Conservation (phyloP, 371 early-diverging fungal species). For the Encephalitozoon romaleae region DNA sequence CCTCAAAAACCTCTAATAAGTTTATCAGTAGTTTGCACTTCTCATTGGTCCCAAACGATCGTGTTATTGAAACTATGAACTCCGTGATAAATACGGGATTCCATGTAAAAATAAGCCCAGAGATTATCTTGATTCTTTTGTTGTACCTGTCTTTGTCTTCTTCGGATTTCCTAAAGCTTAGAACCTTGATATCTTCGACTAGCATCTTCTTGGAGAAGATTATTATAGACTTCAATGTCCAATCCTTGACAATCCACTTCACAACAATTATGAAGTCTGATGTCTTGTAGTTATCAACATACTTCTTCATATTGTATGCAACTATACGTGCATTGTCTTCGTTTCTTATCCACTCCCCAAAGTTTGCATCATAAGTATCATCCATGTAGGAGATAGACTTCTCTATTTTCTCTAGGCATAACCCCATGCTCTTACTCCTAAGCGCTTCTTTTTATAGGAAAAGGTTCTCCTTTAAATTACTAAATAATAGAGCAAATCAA, state of each 20-base stretch:
- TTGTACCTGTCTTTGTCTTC: conserved; percentile 8
- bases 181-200: conserved; percentile 40
- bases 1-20: conserved; percentile 39
- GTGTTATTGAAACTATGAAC: conserved; percentile 51
- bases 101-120: conserved; percentile 59
- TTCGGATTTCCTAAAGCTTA: neutral
- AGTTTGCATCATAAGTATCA: conserved; percentile 62
- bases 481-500: conserved; percentile 2
- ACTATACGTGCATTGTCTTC: conserved; percentile 60
- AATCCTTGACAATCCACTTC: conserved; percentile 61
- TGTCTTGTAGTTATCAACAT: conserved; percentile 51
- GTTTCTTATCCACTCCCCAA: conserved; percentile 62
- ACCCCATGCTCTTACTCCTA: conserved; percentile 7
- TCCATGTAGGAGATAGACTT: conserved; percentile 60
- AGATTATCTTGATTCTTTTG: conserved; percentile 38
- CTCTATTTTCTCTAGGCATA: conserved; percentile 53
- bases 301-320: conserved; percentile 56
- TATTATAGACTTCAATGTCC: conserved; percentile 60
- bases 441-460: neutral
- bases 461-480: neutral
- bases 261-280: conserved; percentile 58
- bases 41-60: conserved; percentile 24
- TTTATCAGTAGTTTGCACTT: conserved; percentile 4
- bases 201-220: conserved; percentile 55
- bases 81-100: conserved; percentile 58